These are phyloP conservation scores for Euphrasia arctica DNA, from an alignment of 305 asterid genomes.

Conservation along the genomic window DNA sequence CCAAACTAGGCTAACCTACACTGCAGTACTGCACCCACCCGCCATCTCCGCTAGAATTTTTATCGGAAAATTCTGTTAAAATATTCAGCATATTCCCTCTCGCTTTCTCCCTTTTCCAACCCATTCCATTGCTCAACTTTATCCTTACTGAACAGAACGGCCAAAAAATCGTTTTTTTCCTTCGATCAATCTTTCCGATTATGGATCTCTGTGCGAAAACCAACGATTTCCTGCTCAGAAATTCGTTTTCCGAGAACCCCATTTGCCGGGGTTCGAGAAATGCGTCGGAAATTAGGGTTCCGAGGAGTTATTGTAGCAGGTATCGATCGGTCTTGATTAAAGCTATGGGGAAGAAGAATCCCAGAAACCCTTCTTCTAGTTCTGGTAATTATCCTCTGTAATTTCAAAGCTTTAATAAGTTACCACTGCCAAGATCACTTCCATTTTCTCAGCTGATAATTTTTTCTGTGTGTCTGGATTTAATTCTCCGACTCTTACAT, in stretches of 20 bases:
- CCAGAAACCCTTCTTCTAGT: conserved; percentile 41
- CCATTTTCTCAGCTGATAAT: neutral
- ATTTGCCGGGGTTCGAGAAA: conserved; percentile 32
- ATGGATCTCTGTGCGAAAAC: conserved; percentile 48
- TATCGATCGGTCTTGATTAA: conserved; percentile 35
- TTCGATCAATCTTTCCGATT: neutral
- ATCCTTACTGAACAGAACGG: neutral
- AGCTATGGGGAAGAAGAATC: conserved; percentile 46
- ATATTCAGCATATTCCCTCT: conserved; percentile 31
- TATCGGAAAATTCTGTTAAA: conserved; percentile 20
- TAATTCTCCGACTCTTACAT: no score
- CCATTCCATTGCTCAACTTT: neutral
- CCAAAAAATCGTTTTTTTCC: neutral
- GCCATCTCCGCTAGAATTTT: conserved; percentile 1
- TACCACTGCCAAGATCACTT: no score
- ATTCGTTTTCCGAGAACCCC: conserved; percentile 38
- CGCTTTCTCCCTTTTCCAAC: neutral
- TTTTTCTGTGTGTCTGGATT: no score
- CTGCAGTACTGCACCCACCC: conserved; percentile 20
- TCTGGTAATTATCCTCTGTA: conserved; percentile 35
- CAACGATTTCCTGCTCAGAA: conserved; percentile 37
- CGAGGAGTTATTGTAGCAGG: conserved; percentile 26
- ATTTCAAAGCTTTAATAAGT: neutral
- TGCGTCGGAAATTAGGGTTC: conserved; percentile 32
- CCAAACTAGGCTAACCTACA: conserved; percentile 25